Conservation (phyloP, 805 yeast species). For the Sugiyamaella smithiae region DNA sequence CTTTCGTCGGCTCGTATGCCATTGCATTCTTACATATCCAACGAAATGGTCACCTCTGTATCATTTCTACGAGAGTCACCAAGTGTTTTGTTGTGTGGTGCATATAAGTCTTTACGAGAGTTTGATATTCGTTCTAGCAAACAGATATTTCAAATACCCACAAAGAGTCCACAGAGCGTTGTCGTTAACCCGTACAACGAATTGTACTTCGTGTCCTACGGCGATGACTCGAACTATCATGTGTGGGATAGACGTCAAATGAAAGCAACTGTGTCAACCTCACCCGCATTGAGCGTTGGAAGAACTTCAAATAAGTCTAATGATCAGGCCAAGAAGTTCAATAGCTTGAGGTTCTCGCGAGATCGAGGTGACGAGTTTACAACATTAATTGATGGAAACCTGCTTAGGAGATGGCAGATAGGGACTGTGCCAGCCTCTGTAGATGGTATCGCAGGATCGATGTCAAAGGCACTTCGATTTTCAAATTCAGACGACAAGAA, state of each 20-base stretch:
- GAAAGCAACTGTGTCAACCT: constrained; percentile 17
- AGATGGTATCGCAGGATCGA: not conserved
- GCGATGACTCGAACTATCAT: constrained; percentile 81
- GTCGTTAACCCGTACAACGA: constrained; percentile 66
- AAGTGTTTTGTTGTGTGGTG: constrained; percentile 61
- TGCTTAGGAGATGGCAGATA: constrained; percentile 76
- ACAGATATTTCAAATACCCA: constrained; percentile 62
- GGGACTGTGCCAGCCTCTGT: constrained; percentile 39
- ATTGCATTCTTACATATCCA: constrained; percentile 51
- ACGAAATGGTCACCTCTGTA: constrained; percentile 71
- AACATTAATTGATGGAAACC: constrained; percentile 73
- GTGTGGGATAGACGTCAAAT: constrained; percentile 47
- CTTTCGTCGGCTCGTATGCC: constrained; percentile 19
- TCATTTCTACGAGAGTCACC: constrained; percentile 61
- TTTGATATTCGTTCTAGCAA: constrained; percentile 66
- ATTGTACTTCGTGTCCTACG: constrained; percentile 65
- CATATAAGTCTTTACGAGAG: constrained; percentile 73
- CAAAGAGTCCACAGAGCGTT: constrained; percentile 67
- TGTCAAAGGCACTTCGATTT: not conserved
- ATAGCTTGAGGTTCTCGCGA: constrained; percentile 42
- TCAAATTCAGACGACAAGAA: not conserved
- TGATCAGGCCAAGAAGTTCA: constrained; percentile 22
- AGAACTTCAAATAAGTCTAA: constrained; percentile 6
- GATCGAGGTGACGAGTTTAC: constrained; percentile 69
- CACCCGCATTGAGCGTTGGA: constrained; percentile 26